Evolutionary conservation across 331 rosid species (phyloP).

Genomic region (Rhamnella rubrinervis): DNA sequence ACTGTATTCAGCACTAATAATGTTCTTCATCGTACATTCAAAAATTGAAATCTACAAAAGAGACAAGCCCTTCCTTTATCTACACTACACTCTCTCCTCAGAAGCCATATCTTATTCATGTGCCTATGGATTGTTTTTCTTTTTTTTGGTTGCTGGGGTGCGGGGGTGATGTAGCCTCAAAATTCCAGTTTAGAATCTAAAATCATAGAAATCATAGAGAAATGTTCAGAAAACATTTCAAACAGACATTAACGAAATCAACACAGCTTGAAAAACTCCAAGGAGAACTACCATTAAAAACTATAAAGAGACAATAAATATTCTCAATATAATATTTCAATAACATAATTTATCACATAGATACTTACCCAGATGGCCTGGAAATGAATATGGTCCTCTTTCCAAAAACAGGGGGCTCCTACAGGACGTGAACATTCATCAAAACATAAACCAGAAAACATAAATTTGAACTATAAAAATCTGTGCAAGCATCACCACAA

Average conservation of each 20-base stretch:
- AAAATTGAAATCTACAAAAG: background rate
- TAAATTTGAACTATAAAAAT: slow-evolving; percentile 14
- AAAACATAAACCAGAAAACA: slow-evolving; percentile 23
- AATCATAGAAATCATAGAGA: no score
- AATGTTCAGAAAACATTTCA: no score
- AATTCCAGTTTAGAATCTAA: no score
- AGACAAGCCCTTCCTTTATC: background rate
- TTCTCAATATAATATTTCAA: background rate
- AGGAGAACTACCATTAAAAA: no score
- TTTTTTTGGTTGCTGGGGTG: no score
- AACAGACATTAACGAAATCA: no score
- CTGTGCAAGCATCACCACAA: background rate
- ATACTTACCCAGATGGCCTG: slow-evolving; percentile 70
- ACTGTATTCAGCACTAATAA: slow-evolving; percentile 25
- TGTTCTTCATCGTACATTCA: background rate
- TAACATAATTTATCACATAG: background rate
- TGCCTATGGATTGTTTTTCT: no score
- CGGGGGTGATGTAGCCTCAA: no score
- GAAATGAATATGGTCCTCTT: slow-evolving; percentile 78
- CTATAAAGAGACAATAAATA: no score
- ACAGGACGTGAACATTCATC: slow-evolving; percentile 27
- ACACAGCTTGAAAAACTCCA: no score
- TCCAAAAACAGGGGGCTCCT: slow-evolving; percentile 98
- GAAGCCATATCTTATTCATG: background rate
- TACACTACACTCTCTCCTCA: slow-evolving; percentile 8